Evolutionary conservation across 495 filamentous ascomycete genomes (phyloP).

Genomic region (Annulohypoxylon maeteangense): DNA sequence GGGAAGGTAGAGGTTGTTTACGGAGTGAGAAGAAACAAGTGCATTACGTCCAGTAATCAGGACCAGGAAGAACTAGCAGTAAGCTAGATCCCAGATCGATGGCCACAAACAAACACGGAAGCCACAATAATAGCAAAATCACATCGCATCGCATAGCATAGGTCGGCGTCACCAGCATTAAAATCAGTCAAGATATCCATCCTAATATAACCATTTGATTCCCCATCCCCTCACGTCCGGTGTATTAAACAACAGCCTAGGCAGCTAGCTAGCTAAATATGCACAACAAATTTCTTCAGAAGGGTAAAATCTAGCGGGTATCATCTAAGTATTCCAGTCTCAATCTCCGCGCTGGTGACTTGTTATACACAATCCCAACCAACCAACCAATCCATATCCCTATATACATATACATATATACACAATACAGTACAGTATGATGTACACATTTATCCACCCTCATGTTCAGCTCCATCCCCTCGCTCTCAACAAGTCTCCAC

Average conservation of each 20-base stretch:
- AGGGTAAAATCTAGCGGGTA: constrained; percentile 8
- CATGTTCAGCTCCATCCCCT: not conserved
- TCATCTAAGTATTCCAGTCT: constrained; percentile 5
- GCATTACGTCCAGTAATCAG: not conserved
- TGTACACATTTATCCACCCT: too few species aligned
- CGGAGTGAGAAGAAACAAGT: not conserved
- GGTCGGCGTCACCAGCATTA: not conserved
- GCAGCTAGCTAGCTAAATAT: not conserved
- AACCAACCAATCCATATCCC: not conserved
- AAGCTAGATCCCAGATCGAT: too few species aligned
- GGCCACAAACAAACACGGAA: not conserved
- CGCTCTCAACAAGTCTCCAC: constrained; percentile 52
- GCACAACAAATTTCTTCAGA: constrained; percentile 1
- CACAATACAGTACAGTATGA: not conserved
- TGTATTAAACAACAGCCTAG: not conserved
- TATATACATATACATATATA: not conserved
- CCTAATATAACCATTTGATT: not conserved
- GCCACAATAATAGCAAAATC: not conserved
- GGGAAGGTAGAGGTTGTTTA: not conserved
- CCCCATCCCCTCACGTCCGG: not conserved
- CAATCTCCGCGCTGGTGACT: not conserved
- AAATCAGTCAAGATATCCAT: not conserved
- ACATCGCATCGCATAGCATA: constrained; percentile 3
- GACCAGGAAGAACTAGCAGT: not conserved
- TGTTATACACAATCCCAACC: not conserved